Evolutionary conservation across 352 stramenopile species (phyloP).

Genomic region (Pythium phragmitis): DNA sequence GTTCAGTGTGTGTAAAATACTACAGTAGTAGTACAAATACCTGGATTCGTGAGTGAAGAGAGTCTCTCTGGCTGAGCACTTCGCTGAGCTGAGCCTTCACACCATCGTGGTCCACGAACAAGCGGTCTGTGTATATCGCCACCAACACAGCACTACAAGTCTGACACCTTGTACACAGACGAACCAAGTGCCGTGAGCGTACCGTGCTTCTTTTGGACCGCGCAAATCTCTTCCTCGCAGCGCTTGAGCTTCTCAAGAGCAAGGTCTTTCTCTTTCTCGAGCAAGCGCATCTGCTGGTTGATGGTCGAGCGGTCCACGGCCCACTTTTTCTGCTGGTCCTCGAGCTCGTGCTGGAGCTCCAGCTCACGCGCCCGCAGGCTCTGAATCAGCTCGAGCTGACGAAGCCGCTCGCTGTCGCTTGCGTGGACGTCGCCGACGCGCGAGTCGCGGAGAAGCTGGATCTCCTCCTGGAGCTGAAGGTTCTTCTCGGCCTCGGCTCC

Average conservation of each 20-base stretch:
- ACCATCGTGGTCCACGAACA: constrained; percentile 24
- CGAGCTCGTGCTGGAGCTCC: constrained; percentile 50
- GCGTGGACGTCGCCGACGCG: constrained; percentile 45
- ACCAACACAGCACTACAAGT: not conserved
- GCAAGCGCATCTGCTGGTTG: constrained; percentile 46
- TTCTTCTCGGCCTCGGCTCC: constrained; percentile 43
- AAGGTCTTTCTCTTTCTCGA: constrained; percentile 59
- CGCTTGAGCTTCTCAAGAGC: constrained; percentile 35
- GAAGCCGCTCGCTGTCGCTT: constrained; percentile 57
- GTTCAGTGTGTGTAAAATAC: not conserved
- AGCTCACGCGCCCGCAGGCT: constrained; percentile 43
- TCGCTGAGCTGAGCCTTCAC: constrained; percentile 23
- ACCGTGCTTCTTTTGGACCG: constrained; percentile 39
- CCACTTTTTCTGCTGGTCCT: constrained; percentile 66
- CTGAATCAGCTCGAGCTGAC: constrained; percentile 61
- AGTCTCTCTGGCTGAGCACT: constrained; percentile 1
- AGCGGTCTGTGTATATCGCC: constrained; percentile 10
- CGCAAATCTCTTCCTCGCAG: constrained; percentile 22
- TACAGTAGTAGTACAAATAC: constrained; percentile 3
- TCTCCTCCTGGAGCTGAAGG: constrained; percentile 46
- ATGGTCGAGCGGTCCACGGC: constrained; percentile 40
- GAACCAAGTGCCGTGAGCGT: not conserved
- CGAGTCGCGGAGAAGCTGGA: constrained; percentile 56
- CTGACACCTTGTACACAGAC: not conserved
- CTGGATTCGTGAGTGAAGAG: constrained; percentile 21